These are phyloP conservation scores for Aspergillus nidulans DNA, from an alignment of 495 filamentous ascomycete genomes.

Conservation along the genomic window DNA sequence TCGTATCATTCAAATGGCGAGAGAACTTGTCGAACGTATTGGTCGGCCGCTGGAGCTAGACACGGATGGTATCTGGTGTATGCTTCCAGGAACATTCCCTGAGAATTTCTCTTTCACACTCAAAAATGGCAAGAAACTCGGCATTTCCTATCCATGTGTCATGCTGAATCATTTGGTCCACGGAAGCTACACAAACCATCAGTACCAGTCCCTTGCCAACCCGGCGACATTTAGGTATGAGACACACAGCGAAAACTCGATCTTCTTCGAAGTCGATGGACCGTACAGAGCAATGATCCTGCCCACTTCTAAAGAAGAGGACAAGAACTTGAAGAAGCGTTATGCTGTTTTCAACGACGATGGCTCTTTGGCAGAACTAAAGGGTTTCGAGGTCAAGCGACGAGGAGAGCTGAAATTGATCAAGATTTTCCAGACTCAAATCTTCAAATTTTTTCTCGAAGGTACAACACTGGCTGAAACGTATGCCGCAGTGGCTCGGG, in stretches of 20 bases:
- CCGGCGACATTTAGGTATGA: slow-evolving; percentile 79
- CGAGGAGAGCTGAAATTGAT: slow-evolving; percentile 98
- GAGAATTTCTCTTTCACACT: slow-evolving; percentile 95
- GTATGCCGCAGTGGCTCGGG: slow-evolving; percentile 85
- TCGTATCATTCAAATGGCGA: slow-evolving; percentile 95
- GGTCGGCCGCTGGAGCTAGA: slow-evolving; percentile 95
- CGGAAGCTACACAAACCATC: slow-evolving; percentile 90
- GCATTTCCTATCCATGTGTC: slow-evolving; percentile 96
- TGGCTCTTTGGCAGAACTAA: slow-evolving; percentile 91
- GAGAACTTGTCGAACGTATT: slow-evolving; percentile 89
- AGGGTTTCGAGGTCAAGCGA: slow-evolving; percentile 97
- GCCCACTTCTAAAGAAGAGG: slow-evolving; percentile 95
- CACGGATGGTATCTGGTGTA: slow-evolving; percentile 99
- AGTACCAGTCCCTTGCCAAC: slow-evolving; percentile 88
- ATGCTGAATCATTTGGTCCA: slow-evolving; percentile 99
- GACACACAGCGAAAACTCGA: slow-evolving; percentile 95
- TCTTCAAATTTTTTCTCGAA: slow-evolving; percentile 99
- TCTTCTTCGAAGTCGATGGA: slow-evolving; percentile 99
- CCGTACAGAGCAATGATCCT: slow-evolving; percentile 97
- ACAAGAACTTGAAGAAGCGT: slow-evolving; percentile 99
- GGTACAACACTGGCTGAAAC: slow-evolving; percentile 81
- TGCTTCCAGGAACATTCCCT: slow-evolving; percentile 93
- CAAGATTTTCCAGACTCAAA: slow-evolving; percentile 98
- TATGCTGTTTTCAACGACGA: slow-evolving; percentile 99
- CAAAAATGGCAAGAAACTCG: slow-evolving; percentile 90